These are phyloP conservation scores for Artemisia annua DNA, from an alignment of 129 eudicot genomes.

Conservation along the genomic window DNA sequence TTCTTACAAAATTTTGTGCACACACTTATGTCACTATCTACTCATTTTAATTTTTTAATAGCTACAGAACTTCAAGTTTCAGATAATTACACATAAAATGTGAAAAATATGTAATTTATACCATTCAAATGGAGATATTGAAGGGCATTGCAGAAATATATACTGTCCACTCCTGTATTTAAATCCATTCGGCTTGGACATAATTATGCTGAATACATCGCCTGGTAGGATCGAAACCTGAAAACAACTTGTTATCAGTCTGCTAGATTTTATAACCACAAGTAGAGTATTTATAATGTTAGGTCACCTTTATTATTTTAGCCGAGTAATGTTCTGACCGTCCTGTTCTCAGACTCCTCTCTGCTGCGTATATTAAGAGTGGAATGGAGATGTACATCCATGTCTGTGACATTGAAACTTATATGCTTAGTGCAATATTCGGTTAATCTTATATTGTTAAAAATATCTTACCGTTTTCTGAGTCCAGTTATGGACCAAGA, in stretches of 20 bases:
- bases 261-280: neutral
- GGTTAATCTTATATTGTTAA: no score
- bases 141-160: conserved; percentile 87
- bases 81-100: neutral
- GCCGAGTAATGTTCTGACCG: conserved; percentile 75
- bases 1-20: no score
- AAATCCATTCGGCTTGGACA: conserved; percentile 91
- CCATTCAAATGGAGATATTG: conserved; percentile 96
- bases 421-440: conserved; percentile 16
- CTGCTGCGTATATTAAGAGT: conserved; percentile 65
- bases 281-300: neutral
- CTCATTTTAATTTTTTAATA: no score
- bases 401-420: conserved; percentile 48
- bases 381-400: conserved; percentile 98
- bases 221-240: conserved; percentile 91
- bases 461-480: conserved; percentile 65
- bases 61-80: no score
- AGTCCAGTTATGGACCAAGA: conserved; percentile 74
- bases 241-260: neutral
- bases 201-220: conserved; percentile 75
- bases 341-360: conserved; percentile 73
- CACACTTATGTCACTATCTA: no score
- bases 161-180: conserved; percentile 95
- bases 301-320: conserved; percentile 72
- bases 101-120: conserved; percentile 15